Base-by-base conservation (phyloP, 1,284 basidiomycete species). In the Leccinum glutinopallens region DNA sequence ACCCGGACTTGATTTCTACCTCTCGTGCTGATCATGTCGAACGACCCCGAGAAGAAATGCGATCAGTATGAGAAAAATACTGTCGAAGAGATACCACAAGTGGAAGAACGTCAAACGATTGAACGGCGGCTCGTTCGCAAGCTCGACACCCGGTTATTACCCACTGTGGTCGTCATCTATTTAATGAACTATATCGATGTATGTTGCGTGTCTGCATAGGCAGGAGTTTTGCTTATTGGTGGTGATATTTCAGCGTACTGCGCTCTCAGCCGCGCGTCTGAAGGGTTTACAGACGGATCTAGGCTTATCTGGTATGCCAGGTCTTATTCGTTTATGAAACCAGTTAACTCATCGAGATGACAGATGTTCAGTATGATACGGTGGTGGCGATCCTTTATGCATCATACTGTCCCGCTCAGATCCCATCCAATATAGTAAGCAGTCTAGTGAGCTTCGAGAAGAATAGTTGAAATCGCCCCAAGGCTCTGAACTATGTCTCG, bases 101-200 rank as follows among this genome's bases (percentile, higher is more conserved):
- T 22, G 17, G 56, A 37, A 39, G 22, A 22, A 12, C 56, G 56
- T 22, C 56, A 13, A 22, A 58, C 2, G 35, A 79, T 75, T 12
- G 83, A 83, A 66, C 77, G 76, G 43, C 77, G 69, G 61, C 76
- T 87, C 1, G 76, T 85, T n/a, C 79, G 84, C 49, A 86, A 81
- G 69, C 78, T 90, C 53, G 88, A 90, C 68, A 75, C 76, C 63
- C 78, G 88, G 51, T 74, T 90, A 1, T 71, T 90, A 65, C 87
- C 87, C 0, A 86, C 84, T 0, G 84, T 90, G 62, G 80, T 86
- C 56, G 54, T 87, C 37, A 86, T 90, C 62, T 89, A 81, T 69
- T 80, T 90, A 63, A 84, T 89, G 84, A 90, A 90, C 69, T 89
- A 87, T 68, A 88, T 89, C 60, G 87, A 89, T 69, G 87, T 88